phyloP scores from a whole-genome alignment of 305 asterid species.

The Solanum hybrid region DNA sequence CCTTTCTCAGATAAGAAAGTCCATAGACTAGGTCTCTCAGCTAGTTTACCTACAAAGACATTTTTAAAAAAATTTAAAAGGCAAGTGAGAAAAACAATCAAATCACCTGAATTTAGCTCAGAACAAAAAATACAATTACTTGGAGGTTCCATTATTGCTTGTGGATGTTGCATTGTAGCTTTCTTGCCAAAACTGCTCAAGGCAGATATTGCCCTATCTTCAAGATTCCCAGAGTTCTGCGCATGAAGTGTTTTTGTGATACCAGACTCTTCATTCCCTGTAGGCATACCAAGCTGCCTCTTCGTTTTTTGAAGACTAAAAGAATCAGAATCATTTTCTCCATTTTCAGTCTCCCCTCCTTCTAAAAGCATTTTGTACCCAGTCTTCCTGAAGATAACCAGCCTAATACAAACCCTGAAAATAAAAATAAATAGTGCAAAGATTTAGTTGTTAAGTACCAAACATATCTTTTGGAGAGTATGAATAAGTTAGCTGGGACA shows the following conservation, averaged over 20 bases:
- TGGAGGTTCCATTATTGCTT: conserved; percentile 49
- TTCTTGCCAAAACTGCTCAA: conserved; percentile 65
- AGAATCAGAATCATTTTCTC: conserved; percentile 25
- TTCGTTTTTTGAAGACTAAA: conserved; percentile 16
- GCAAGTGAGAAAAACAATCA: not conserved
- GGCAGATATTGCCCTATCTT: conserved; percentile 80
- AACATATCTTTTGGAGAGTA: not conserved
- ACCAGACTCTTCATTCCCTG: conserved; percentile 29
- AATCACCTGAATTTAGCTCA: not conserved
- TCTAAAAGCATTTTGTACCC: conserved; percentile 85
- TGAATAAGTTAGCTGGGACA: not conserved
- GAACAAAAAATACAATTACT: conserved; percentile 16
- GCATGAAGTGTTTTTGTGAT: conserved; percentile 16
- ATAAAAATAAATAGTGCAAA: not conserved
- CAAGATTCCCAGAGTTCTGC: conserved; percentile 43
- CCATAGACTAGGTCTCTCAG: conserved; percentile 38
- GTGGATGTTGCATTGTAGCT: conserved; percentile 62
- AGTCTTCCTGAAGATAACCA: conserved; percentile 43
- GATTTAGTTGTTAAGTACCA: not conserved
- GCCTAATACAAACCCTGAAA: conserved; percentile 64
- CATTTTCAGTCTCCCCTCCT: conserved; percentile 65
- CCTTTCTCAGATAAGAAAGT: conserved; percentile 65
- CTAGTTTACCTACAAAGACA: conserved; percentile 27
- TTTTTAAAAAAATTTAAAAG: not conserved
- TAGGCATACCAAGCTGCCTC: conserved; percentile 17